A percentile compares a stretch with the other conserved stretches of the same genome.
Evolutionary conservation across 2,329 filamentous ascomycete genomes (phyloP).

Genomic region (Penicillium sp.): DNA sequence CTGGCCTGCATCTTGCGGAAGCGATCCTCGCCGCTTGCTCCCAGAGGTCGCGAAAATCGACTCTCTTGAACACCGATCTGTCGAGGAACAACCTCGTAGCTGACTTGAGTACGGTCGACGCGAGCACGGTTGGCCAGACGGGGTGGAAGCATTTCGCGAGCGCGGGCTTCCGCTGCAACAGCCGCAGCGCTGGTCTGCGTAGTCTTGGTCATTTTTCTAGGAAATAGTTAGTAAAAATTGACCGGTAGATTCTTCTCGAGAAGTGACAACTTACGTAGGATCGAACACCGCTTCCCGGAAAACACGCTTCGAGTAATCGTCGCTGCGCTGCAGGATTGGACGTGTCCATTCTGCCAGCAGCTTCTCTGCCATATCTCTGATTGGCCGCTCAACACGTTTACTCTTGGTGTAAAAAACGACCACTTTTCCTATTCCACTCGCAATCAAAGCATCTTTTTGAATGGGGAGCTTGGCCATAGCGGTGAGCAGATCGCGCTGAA

Average conservation of each 20-base stretch:
- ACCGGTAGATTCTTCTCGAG: constrained; percentile 2
- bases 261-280: constrained; percentile 49
- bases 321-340: constrained; percentile 88
- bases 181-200: constrained; percentile 39
- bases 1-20: constrained; percentile 55
- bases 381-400: constrained; percentile 81
- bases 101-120: constrained; percentile 62
- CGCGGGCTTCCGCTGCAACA: constrained; percentile 55
- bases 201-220: constrained; percentile 43
- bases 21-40: constrained; percentile 52
- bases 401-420: constrained; percentile 96
- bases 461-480: constrained; percentile 81
- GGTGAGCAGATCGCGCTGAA: constrained; percentile 90
- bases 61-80: constrained; percentile 54
- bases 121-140: constrained; percentile 62
- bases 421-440: constrained; percentile 93
- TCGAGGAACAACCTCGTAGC: constrained; percentile 67
- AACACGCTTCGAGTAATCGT: constrained; percentile 87
- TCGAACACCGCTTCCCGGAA: constrained; percentile 64
- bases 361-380: constrained; percentile 92
- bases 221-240: constrained; percentile 15
- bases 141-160: constrained; percentile 57
- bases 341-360: constrained; percentile 95
- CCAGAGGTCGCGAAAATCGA: constrained; percentile 51
- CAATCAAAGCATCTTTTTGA: constrained; percentile 85